Evolutionary conservation across 352 stramenopile genomes (phyloP).

Genomic region (Pythium plurisporium): DNA sequence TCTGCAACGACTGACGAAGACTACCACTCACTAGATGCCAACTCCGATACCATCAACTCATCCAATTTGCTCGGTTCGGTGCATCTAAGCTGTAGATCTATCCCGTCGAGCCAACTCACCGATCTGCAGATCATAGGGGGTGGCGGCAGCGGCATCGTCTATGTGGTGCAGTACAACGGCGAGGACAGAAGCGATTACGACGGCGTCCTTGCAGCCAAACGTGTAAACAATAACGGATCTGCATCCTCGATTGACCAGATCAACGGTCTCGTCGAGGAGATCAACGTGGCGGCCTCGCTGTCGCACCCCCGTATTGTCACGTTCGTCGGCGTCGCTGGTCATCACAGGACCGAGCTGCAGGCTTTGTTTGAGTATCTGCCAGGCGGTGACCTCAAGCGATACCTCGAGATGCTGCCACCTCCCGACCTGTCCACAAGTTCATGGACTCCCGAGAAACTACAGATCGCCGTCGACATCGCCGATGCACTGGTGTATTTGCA

Average conservation of each 20-base stretch:
- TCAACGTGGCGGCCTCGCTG: slow-evolving; percentile 58
- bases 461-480: slow-evolving; percentile 38
- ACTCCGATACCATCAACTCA: too few relatives aligned
- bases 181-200: too few relatives aligned
- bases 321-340: slow-evolving; percentile 66
- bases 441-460: slow-evolving; percentile 29
- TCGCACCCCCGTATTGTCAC: slow-evolving; percentile 62
- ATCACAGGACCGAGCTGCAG: slow-evolving; percentile 44
- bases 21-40: too few relatives aligned
- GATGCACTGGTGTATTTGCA: slow-evolving; percentile 62
- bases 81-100: too few relatives aligned
- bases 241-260: not conserved
- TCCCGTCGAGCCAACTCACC: too few relatives aligned
- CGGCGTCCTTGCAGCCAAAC: too few relatives aligned
- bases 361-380: slow-evolving; percentile 68
- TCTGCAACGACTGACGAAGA: too few relatives aligned
- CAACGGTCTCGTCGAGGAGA: slow-evolving; percentile 26
- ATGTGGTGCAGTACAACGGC: too few relatives aligned
- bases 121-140: too few relatives aligned
- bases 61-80: too few relatives aligned
- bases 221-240: too few relatives aligned
- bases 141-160: too few relatives aligned
- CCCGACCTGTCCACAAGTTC: not conserved
- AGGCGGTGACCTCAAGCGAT: slow-evolving; percentile 47
- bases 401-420: slow-evolving; percentile 19